Evolutionary conservation across 768 basidiomycete species (phyloP).

Genomic region (Pleurotus ostreatus): DNA sequence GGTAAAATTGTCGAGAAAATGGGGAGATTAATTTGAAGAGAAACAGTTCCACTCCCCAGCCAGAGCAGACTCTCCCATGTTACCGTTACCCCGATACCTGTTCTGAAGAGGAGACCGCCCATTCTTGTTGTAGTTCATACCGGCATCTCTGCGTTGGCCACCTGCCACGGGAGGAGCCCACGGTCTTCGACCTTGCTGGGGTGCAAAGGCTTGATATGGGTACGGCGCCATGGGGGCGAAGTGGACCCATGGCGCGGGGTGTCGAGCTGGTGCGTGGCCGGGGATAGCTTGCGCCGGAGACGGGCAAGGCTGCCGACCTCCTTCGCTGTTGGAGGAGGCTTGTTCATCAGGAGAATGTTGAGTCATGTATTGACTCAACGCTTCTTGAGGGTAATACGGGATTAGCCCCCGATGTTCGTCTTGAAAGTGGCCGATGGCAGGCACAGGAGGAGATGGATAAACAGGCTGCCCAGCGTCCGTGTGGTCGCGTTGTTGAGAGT

Average conservation of each 20-base stretch:
- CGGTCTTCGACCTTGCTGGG: too few relatives aligned
- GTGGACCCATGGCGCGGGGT: not conserved
- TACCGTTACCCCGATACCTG: too few relatives aligned
- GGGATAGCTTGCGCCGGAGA: not conserved
- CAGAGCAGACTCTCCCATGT: too few relatives aligned
- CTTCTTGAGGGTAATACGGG: not conserved
- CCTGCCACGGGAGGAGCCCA: too few relatives aligned
- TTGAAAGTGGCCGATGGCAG: slow-evolving; percentile 1
- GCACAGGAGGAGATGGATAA: not conserved
- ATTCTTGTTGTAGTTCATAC: too few relatives aligned
- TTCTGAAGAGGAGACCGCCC: too few relatives aligned
- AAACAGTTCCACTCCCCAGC: too few relatives aligned
- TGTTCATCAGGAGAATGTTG: not conserved
- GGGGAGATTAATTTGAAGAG: too few relatives aligned
- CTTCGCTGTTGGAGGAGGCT: not conserved
- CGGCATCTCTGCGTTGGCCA: too few relatives aligned
- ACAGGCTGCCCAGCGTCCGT: not conserved
- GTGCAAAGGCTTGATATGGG: not conserved
- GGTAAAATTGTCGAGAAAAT: too few relatives aligned
- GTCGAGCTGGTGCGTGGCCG: not conserved
- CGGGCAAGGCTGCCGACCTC: not conserved
- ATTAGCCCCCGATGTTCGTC: slow-evolving; percentile 2
- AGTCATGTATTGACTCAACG: not conserved
- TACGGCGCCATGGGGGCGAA: not conserved
- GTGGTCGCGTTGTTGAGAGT: not conserved